Conservation (phyloP, 164 flowering plant species). For the Berberis vulgaris region DNA sequence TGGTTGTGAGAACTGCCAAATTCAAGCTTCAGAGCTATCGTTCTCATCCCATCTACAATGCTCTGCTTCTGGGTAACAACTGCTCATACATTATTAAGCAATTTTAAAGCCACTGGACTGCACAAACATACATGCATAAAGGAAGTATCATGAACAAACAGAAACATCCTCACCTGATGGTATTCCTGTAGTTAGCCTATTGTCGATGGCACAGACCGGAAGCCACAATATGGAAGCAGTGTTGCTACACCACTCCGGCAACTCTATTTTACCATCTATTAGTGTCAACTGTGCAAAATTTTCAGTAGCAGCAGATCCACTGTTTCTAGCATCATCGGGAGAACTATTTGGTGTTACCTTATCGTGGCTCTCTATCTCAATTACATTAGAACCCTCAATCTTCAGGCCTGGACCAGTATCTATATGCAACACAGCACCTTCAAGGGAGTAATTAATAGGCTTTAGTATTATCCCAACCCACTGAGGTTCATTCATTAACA, state of each 20-base stretch:
- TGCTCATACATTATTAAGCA: constrained; percentile 20
- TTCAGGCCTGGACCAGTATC: constrained; percentile 93
- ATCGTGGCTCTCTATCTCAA: constrained; percentile 67
- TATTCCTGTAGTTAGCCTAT: constrained; percentile 61
- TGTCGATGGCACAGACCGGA: constrained; percentile 68
- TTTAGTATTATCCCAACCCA: constrained; percentile 81
- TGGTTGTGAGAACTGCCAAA: constrained; percentile 89
- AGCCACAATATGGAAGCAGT: constrained; percentile 74
- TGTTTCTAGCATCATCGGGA: constrained; percentile 10
- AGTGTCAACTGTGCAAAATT: constrained; percentile 41
- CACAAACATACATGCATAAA: constrained; percentile 4
- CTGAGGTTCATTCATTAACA: constrained; percentile 89
- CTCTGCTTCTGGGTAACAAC: constrained; percentile 51
- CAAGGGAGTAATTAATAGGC: constrained; percentile 84
- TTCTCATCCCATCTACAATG: constrained; percentile 90
- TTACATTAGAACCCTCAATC: constrained; percentile 51
- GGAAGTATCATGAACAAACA: constrained; percentile 5
- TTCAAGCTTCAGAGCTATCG: constrained; percentile 86
- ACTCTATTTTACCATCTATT: constrained; percentile 49
- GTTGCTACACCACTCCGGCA: constrained; percentile 89
- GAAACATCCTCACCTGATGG: constrained; percentile 44
- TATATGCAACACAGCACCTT: constrained; percentile 78
- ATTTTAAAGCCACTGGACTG: not conserved
- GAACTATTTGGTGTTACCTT: constrained; percentile 14
- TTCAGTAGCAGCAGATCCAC: constrained; percentile 22